Evolutionary conservation across 768 basidiomycete genomes (phyloP).

Genomic region (Boletus barrowsii): DNA sequence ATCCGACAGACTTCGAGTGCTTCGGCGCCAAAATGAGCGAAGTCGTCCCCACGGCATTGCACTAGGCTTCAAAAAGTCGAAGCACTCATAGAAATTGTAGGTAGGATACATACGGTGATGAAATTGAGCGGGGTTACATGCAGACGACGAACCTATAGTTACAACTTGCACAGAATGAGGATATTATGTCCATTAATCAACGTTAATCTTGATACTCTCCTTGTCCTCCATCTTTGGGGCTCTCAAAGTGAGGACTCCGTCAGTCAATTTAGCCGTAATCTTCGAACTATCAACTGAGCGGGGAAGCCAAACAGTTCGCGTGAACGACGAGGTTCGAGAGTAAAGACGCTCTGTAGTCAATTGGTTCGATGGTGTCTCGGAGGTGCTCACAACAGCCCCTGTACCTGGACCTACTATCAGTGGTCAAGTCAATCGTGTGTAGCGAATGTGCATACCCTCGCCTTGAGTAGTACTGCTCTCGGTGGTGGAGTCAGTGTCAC

Average conservation of each 20-base stretch:
- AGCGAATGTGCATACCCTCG: slow-evolving; percentile 28
- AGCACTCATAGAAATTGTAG: too few relatives aligned
- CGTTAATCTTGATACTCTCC: slow-evolving; percentile 47
- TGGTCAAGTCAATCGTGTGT: too few relatives aligned
- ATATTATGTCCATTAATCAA: slow-evolving; percentile 21
- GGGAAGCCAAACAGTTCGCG: slow-evolving; percentile 71
- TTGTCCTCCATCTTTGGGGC: slow-evolving; percentile 61
- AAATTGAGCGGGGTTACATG: slow-evolving; percentile 9
- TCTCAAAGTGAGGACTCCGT: slow-evolving; percentile 66
- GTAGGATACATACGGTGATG: too few relatives aligned
- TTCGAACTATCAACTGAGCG: slow-evolving; percentile 54
- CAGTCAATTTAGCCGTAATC: slow-evolving; percentile 60
- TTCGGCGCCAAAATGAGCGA: too few relatives aligned
- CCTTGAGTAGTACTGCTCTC: slow-evolving; percentile 8
- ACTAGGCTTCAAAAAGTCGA: too few relatives aligned
- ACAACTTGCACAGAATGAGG: neutral
- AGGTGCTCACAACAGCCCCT: slow-evolving; percentile 12
- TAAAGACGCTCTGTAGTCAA: slow-evolving; percentile 62
- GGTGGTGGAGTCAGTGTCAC: slow-evolving; percentile 19
- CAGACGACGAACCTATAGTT: neutral
- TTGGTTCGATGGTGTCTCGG: slow-evolving; percentile 37
- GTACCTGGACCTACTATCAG: slow-evolving; percentile 1
- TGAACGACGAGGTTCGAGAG: slow-evolving; percentile 53
- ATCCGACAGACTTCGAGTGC: neutral
- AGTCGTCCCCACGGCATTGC: too few relatives aligned